Evolutionary conservation across 2,329 filamentous ascomycete species (phyloP).

Genomic region (Botrytis aclada): DNA sequence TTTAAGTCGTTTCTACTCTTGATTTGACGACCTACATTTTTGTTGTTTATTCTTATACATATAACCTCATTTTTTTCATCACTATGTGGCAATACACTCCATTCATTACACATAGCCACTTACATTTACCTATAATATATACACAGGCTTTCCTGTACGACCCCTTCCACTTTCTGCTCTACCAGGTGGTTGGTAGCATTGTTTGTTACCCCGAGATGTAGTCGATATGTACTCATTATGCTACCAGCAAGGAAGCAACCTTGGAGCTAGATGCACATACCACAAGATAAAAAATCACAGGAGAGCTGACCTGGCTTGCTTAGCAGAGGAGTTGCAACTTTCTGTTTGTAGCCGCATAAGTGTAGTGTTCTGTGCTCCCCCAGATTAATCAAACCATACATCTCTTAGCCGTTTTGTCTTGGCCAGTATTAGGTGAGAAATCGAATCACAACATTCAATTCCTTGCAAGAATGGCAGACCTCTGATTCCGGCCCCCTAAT

Average conservation of each 20-base stretch:
- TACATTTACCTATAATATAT: too few relatives aligned
- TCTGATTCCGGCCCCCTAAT: background rate
- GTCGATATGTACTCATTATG: background rate
- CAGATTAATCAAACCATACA: background rate
- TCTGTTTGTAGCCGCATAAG: background rate
- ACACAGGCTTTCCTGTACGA: too few relatives aligned
- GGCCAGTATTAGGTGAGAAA: background rate
- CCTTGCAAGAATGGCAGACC: background rate
- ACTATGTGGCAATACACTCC: too few relatives aligned
- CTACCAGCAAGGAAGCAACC: too few relatives aligned
- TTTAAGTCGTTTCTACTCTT: too few relatives aligned
- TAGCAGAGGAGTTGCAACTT: background rate
- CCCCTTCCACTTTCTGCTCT: too few relatives aligned
- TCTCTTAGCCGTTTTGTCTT: background rate
- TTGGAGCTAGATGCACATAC: background rate
- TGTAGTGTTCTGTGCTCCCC: background rate
- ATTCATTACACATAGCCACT: too few relatives aligned
- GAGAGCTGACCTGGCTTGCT: fast-evolving
- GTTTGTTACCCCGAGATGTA: background rate
- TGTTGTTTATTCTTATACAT: too few relatives aligned
- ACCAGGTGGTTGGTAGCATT: background rate
- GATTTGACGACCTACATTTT: too few relatives aligned
- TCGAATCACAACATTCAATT: background rate
- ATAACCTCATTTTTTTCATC: too few relatives aligned
- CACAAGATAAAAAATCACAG: background rate